Evolutionary conservation across 1,284 basidiomycete species (phyloP), one percentile per base, ranked within the genome.

Genomic region (Porodaedalea pini): DNA sequence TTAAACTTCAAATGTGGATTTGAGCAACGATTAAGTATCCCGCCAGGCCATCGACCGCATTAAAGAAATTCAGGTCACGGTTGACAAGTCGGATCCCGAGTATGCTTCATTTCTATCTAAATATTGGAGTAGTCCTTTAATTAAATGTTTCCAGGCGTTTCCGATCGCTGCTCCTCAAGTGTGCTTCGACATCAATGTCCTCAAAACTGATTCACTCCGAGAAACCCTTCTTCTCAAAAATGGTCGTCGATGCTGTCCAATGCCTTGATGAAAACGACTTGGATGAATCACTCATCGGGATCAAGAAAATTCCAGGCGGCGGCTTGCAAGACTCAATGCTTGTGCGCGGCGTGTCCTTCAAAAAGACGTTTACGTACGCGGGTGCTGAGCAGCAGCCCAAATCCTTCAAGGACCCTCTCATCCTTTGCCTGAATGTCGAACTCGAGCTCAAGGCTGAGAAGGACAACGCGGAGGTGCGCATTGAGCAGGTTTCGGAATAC

Each of bases 331-430:
- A 99, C 71, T 97, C 94, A 2, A 78, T 91, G 54, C 82, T 95
- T 56, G 81, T 95, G 68, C 76, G 78, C 57, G 97, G 97, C 54
- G 97, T 99, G 43, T 89, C 97, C 0, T 99, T 99, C 85, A 98
- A 98, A 73, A 99, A 99, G 80, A 99, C 97, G 0, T 99, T 99
- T 74, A 95, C 94, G 2, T 99, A 99, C 67, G 97, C 97, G 44
- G 97, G 97, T 54, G 98, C 98, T 44, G 97, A 99, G 71, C 97
- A 99, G 73, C 97, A 99, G 72, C 97, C 97, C 47, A 99, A 99
- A 75, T 81, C 83, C 21, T 98, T 99, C 80, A 78, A 76, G 61
- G 72, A 97, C 69, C 94, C 96, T 50, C 87, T 94, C 64, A 86
- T 99, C 54, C 80, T 98, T 31, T 97, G 93, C 68, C 74, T 99